Evolutionary conservation across 1,284 basidiomycete genomes (phyloP), one percentile per base, ranked within the genome.

Genomic region (Abortiporus biennis): DNA sequence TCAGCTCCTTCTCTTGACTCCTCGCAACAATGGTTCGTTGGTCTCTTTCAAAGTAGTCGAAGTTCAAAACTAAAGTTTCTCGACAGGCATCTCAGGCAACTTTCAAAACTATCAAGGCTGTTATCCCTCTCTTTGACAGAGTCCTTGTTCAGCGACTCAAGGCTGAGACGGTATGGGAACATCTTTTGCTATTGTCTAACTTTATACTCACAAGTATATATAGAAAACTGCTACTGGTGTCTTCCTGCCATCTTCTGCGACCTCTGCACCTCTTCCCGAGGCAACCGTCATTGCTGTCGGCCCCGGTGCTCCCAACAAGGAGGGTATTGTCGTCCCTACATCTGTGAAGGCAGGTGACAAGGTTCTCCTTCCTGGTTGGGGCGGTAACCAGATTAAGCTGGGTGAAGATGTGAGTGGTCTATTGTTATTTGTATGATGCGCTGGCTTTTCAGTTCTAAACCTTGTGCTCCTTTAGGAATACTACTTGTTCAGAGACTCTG

Each of bases 141-240:
- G 90, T 99, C 51, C 78, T 99, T 49, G 93, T 99, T 47, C 94
- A 98, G 72, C 80, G 94, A 50, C 95, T 95, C 81, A 97, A 97
- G 74, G 74, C 92, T 32, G 91, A 92, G 54, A 85, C 87, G 2
- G 90, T 92, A 55, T 50, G 80, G 71, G 16, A 29, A 8, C 25
- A 17, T 19, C 33, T 29, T 38, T 16, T 29, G 16, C 22, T 27
- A 15, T 21, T 27, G 13, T 19, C 33, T 22, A 17, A 30, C 42
- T 21, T 22, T 20, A 12, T 30, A 9, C 36, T 23, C 36, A 21
- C 36, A 20, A 11, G 6, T 6, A 11, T 37, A 6, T 33, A 2
- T 41, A 95, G 89, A 95, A 96, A 92, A 97, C 93, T 25, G 86
- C 92, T 12, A 69, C 86, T 23, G 95, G 95, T 38, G 80, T 99